phyloP scores from a whole-genome alignment of 805 yeast genomes.

The Saccharomyces mikatae region DNA sequence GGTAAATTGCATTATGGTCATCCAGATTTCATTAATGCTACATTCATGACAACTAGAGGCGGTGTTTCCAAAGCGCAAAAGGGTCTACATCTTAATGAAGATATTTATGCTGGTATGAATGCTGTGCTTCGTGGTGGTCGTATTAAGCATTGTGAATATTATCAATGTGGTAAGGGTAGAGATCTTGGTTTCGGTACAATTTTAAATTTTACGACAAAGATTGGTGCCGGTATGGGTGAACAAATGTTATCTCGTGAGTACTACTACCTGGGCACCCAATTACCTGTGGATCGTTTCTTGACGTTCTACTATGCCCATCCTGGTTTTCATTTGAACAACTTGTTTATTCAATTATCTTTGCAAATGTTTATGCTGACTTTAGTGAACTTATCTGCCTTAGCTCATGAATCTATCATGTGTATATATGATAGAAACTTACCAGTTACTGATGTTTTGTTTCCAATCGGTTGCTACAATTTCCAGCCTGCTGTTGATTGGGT shows the following conservation, averaged over 20 bases:
- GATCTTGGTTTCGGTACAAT: slow-evolving; percentile 91
- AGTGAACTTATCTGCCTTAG: slow-evolving; percentile 70
- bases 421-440: slow-evolving; percentile 59
- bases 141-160: slow-evolving; percentile 90
- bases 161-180: slow-evolving; percentile 95
- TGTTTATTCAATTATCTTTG: slow-evolving; percentile 76
- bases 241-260: slow-evolving; percentile 88
- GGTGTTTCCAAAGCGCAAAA: slow-evolving; percentile 94
- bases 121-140: slow-evolving; percentile 86
- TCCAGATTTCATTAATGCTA: slow-evolving; percentile 87
- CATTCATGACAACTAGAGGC: slow-evolving; percentile 90
- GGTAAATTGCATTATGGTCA: slow-evolving; percentile 95
- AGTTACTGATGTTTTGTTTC: slow-evolving; percentile 61
- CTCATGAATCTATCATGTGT: slow-evolving; percentile 66
- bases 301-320: slow-evolving; percentile 95
- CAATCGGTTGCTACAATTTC: slow-evolving; percentile 78
- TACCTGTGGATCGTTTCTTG: slow-evolving; percentile 81
- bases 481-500: slow-evolving; percentile 85
- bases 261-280: slow-evolving; percentile 78
- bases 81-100: slow-evolving; percentile 89
- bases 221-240: slow-evolving; percentile 99
- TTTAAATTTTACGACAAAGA: slow-evolving; percentile 85
- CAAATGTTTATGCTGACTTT: slow-evolving; percentile 77
- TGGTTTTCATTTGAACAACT: slow-evolving; percentile 87
- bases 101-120: slow-evolving; percentile 91